phyloP scores from a whole-genome alignment of 768 basidiomycete species.

The Strobilomyces confusus region DNA sequence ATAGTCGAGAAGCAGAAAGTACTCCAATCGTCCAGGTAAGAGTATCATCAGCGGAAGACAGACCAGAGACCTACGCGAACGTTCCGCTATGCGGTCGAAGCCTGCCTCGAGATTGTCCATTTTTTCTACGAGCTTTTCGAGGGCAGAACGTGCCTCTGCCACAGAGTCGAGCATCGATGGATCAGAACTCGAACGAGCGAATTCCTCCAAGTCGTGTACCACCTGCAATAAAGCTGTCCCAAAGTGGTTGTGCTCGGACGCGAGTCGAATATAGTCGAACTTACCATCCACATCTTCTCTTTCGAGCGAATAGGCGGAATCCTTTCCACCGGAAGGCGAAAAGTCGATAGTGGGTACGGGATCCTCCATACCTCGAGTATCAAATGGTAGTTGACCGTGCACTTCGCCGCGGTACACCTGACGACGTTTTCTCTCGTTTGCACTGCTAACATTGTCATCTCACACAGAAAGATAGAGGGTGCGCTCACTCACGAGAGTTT shows the following conservation, averaged over 20 bases:
- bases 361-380: slow-evolving; percentile 76
- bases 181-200: slow-evolving; percentile 45
- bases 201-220: slow-evolving; percentile 62
- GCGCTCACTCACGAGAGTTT: slow-evolving; percentile 69
- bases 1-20: slow-evolving; percentile 69
- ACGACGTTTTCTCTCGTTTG: slow-evolving; percentile 76
- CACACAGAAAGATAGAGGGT: neutral
- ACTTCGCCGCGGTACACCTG: slow-evolving; percentile 83
- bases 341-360: slow-evolving; percentile 78
- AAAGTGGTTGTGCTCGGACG: slow-evolving; percentile 25
- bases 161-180: slow-evolving; percentile 51
- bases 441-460: slow-evolving; percentile 36
- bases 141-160: slow-evolving; percentile 51
- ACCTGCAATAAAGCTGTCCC: slow-evolving; percentile 54
- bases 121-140: slow-evolving; percentile 68
- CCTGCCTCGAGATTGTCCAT: slow-evolving; percentile 79
- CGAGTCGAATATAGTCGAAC: slow-evolving; percentile 27
- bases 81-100: slow-evolving; percentile 84
- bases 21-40: slow-evolving; percentile 40
- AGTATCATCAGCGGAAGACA: neutral
- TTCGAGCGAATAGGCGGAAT: slow-evolving; percentile 64
- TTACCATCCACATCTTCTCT: slow-evolving; percentile 69
- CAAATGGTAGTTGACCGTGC: slow-evolving; percentile 84
- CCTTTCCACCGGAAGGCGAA: slow-evolving; percentile 60
- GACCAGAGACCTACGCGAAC: slow-evolving; percentile 56